A percentile compares a stretch with the other conserved stretches of the same genome.
These are phyloP conservation scores for Scutellaria minor DNA, from an alignment of 257 asterid species.

Conservation along the genomic window DNA sequence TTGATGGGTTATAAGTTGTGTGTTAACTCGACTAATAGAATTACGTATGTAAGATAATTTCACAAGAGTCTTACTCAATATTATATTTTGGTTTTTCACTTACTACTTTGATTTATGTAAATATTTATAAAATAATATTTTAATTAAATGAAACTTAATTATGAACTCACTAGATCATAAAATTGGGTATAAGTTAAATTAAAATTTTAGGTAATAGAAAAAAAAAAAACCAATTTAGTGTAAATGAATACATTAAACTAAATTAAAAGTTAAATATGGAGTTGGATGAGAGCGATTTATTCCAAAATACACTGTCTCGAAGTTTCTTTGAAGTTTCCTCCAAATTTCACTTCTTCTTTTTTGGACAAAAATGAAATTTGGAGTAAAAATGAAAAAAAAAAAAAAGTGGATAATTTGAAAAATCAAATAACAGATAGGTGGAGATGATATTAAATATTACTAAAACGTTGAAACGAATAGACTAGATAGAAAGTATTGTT, in stretches of 20 bases:
- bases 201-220: background rate
- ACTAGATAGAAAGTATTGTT: background rate
- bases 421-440: background rate
- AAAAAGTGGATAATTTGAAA: background rate
- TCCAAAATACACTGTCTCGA: background rate
- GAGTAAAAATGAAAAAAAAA: too few relatives aligned
- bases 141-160: background rate
- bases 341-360: background rate
- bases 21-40: too few relatives aligned
- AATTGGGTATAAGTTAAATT: background rate
- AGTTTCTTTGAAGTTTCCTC: constrained; percentile 16
- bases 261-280: background rate
- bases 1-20: too few relatives aligned
- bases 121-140: background rate
- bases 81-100: background rate
- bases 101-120: background rate
- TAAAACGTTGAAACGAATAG: background rate
- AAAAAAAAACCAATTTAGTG: background rate
- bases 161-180: background rate
- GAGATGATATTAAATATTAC: background rate
- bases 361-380: constrained; percentile 1
- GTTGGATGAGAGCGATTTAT: background rate
- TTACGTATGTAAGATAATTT: too few relatives aligned
- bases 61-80: background rate
- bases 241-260: background rate